Base-by-base conservation (phyloP, 768 basidiomycete genomes). In the Brasilioporus rufonigricans region DNA sequence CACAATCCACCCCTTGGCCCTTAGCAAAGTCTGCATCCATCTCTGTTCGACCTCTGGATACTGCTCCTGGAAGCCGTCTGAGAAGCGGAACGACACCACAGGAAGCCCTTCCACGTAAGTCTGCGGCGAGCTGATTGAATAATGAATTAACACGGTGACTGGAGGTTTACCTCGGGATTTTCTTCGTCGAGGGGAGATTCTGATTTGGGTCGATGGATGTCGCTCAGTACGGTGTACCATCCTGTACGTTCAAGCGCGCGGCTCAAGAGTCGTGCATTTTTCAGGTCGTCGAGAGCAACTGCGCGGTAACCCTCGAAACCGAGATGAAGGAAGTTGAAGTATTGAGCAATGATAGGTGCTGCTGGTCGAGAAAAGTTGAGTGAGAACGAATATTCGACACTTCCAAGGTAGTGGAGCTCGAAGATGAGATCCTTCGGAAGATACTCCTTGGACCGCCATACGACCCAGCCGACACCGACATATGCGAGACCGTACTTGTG, bases 381-480 rank as follows among this genome's bases (percentile, higher is more conserved):
- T 19, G 82, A 83, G 70, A 84, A 87, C 1, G 87, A 87, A 68
- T 93, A 94, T 68, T 96, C 91, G 53, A 80, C 75, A 35, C 67
- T 76, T 41, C 76, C 76, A 29, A 76, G 72, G 69, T 77, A 81
- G 66, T 82, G 75, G 23, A 80, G 71, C 65, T 79, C 85, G 54
- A 87, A 87, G 60, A 87, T 83, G 57, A 87, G 79, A 57, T 87
- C 86, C 63, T 86, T 84, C 5, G 85, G 86, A 27, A 87, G 76
- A 64, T 71, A 74, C 48, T 77, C 65, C 61, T 79, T 76, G 48
- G 78, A 74, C 24, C 85, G 73, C 82, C 83, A 87, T 57, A 87
- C 69, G 40, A 86, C 77, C 80, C 82, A 86, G 21, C 85, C 86
- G n/a, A 82, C 76, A 51, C 80, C 81, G 29, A 80, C 78, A 58